Conservation (phyloP, 306 rosid species). For the Gleditsia sinensis region DNA sequence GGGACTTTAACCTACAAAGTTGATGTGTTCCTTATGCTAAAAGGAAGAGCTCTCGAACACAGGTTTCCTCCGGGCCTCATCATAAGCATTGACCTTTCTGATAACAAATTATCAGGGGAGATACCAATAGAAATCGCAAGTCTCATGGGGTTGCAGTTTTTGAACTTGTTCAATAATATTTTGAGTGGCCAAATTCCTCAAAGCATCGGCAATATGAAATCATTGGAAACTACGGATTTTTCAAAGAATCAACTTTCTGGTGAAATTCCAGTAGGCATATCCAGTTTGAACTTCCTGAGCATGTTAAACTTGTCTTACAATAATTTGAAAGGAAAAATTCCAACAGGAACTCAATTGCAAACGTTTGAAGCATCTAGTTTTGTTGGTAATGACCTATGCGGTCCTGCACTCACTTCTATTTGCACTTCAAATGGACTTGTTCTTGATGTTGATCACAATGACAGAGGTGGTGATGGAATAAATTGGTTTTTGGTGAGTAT, state of each 20-base stretch:
- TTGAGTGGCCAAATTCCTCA: slow-evolving; percentile 33
- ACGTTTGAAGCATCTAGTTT: slow-evolving; percentile 33
- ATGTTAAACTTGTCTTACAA: slow-evolving; percentile 41
- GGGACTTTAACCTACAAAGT: not conserved
- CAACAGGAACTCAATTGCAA: slow-evolving; percentile 40
- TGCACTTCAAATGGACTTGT: not conserved
- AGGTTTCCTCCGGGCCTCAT: slow-evolving; percentile 9
- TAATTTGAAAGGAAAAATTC: slow-evolving; percentile 32
- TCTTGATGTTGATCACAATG: not conserved
- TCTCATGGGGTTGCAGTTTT: slow-evolving; percentile 8
- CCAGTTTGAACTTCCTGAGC: slow-evolving; percentile 19
- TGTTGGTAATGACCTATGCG: slow-evolving; percentile 20
- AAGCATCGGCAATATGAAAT: slow-evolving; percentile 22
- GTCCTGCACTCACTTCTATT: not conserved
- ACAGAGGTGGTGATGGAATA: not conserved
- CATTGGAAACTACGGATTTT: slow-evolving; percentile 22
- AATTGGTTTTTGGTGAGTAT: slow-evolving; percentile 23
- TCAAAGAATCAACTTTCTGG: slow-evolving; percentile 39
- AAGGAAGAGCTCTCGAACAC: slow-evolving; percentile 29
- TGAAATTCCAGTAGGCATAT: slow-evolving; percentile 34
- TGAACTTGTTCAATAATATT: slow-evolving; percentile 38
- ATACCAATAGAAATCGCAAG: slow-evolving; percentile 24
- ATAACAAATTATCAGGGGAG: not conserved
- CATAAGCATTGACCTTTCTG: slow-evolving; percentile 33
- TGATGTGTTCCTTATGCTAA: not conserved